Conservation (phyloP, 2,329 filamentous ascomycete genomes). For the Exophiala phaeomuriformis region DNA sequence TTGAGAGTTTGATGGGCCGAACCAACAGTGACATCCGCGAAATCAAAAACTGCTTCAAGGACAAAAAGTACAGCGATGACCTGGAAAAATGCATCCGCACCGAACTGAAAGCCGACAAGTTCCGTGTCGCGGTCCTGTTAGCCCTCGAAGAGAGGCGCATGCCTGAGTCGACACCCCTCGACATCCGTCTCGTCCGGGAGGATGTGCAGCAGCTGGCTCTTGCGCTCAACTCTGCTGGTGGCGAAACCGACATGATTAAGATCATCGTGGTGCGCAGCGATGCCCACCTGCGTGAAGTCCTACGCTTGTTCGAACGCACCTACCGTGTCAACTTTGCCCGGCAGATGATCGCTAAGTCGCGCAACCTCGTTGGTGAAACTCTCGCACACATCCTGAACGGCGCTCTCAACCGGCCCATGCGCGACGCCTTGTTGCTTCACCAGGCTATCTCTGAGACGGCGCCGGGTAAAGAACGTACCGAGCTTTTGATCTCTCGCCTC, state of each 20-base stretch:
- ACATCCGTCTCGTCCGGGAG: slow-evolving; percentile 55
- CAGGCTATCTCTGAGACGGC: slow-evolving; percentile 74
- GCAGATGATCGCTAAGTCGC: slow-evolving; percentile 79
- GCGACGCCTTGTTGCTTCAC: slow-evolving; percentile 82
- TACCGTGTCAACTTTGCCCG: slow-evolving; percentile 77
- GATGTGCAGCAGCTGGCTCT: slow-evolving; percentile 68
- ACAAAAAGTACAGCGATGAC: slow-evolving; percentile 83
- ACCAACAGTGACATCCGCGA: slow-evolving; percentile 76
- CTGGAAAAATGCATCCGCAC: slow-evolving; percentile 79
- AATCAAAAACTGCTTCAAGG: slow-evolving; percentile 82
- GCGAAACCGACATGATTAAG: slow-evolving; percentile 78
- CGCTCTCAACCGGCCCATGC: slow-evolving; percentile 88
- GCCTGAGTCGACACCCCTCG: slow-evolving; percentile 65
- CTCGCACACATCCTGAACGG: slow-evolving; percentile 94
- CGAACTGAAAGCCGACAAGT: slow-evolving; percentile 93
- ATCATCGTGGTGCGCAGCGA: slow-evolving; percentile 78
- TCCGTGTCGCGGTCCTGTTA: slow-evolving; percentile 77
- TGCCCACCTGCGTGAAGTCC: slow-evolving; percentile 69
- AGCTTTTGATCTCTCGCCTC: slow-evolving; percentile 78
- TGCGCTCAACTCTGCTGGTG: slow-evolving; percentile 67
- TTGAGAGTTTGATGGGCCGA: slow-evolving; percentile 86
- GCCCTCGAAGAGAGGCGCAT: slow-evolving; percentile 77
- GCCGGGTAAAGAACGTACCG: slow-evolving; percentile 66
- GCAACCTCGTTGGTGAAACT: slow-evolving; percentile 88
- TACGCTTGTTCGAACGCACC: slow-evolving; percentile 65